Evolutionary conservation across 768 basidiomycete genomes (phyloP).

Genomic region (Punctularia strigosozonata): DNA sequence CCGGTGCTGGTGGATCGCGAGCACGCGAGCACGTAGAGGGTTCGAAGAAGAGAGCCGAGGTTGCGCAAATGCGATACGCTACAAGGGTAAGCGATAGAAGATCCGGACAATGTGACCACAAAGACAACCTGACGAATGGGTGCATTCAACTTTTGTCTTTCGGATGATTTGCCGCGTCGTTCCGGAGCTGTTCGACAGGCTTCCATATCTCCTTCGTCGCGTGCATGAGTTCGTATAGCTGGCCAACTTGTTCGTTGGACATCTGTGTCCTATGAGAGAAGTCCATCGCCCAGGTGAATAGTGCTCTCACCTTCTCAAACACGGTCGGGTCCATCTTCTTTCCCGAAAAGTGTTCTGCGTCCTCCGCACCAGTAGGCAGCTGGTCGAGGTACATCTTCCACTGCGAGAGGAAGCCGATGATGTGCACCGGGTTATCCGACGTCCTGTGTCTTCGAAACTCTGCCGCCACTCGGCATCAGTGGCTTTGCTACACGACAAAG

Average conservation of each 20-base stretch:
- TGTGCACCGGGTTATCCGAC: slow-evolving; percentile 75
- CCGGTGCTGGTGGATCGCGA: too few species aligned
- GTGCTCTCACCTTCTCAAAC: slow-evolving; percentile 57
- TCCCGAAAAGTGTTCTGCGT: slow-evolving; percentile 39
- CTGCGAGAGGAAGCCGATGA: slow-evolving; percentile 91
- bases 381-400: slow-evolving; percentile 91
- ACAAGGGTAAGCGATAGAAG: too few species aligned
- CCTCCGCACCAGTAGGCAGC: slow-evolving; percentile 36
- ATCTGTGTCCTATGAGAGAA: slow-evolving; percentile 40
- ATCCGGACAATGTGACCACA: too few species aligned
- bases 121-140: too few species aligned
- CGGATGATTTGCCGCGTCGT: too few species aligned
- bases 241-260: slow-evolving; percentile 84
- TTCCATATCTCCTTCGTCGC: slow-evolving; percentile 86
- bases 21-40: too few species aligned
- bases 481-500: too few species aligned
- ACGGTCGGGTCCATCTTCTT: slow-evolving; percentile 58
- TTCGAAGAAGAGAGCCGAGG: too few species aligned
- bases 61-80: too few species aligned
- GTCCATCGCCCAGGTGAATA: slow-evolving; percentile 1
- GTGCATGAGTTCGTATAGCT: slow-evolving; percentile 91
- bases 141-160: too few species aligned
- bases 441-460: slow-evolving; percentile 81
- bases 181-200: too few species aligned
- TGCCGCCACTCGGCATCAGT: slow-evolving; percentile 15